phyloP scores from a whole-genome alignment of 2,329 filamentous ascomycete genomes.

The Sporothrix pseudoabietina region DNA sequence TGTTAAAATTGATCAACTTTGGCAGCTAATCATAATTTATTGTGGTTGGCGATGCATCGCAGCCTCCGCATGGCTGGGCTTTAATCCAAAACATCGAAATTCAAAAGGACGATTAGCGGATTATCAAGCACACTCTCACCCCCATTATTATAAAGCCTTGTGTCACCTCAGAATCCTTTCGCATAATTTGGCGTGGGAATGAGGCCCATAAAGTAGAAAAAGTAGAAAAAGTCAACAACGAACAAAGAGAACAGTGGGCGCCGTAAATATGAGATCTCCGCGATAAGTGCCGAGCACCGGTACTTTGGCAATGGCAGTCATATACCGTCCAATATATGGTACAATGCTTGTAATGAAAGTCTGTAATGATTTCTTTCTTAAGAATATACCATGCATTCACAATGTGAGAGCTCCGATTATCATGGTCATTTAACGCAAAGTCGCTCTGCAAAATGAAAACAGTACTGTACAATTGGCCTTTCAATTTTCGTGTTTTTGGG shows the following conservation, averaged over 20 bases:
- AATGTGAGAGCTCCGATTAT: too few species aligned
- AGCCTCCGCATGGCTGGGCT: neutral
- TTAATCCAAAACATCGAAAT: neutral
- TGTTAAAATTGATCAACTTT: too few species aligned
- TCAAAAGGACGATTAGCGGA: neutral
- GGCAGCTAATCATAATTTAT: too few species aligned
- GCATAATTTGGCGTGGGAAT: neutral
- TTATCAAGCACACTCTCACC: too few species aligned
- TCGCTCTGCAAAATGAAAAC: too few species aligned
- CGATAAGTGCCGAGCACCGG: neutral
- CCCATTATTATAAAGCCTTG: neutral
- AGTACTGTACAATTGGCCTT: too few species aligned
- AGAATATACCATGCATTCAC: too few species aligned
- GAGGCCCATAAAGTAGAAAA: constrained; percentile 5
- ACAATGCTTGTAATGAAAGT: too few species aligned
- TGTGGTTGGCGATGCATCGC: too few species aligned
- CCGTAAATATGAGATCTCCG: neutral
- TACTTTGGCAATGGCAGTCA: neutral
- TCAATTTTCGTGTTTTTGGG: too few species aligned
- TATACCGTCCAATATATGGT: neutral
- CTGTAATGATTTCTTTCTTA: too few species aligned
- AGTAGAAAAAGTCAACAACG: constrained; percentile 14
- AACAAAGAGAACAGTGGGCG: neutral
- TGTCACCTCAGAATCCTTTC: neutral
- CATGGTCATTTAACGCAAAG: too few species aligned